Base-by-base conservation (phyloP, 306 rosid genomes). In the Prunus persica region DNA sequence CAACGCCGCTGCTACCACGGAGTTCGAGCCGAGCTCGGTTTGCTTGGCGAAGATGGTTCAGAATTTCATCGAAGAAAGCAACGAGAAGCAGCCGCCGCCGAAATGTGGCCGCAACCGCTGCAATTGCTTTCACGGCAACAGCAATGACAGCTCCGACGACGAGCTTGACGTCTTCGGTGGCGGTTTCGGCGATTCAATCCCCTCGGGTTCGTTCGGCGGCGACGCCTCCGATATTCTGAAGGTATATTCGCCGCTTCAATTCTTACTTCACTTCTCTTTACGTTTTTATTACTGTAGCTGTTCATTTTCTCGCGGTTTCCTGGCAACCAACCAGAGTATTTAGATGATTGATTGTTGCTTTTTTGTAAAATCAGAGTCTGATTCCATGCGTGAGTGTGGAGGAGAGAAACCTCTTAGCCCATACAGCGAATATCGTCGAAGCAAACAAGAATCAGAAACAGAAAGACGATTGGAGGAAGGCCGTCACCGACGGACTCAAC, bases 381-480 rank as follows among this genome's bases (percentile, higher is more conserved):
- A 82, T 87, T 80, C 87, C 90, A 32, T 92, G 99, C 76, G 89
- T 84, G 65, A 95, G 92, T 72, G 87, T 91, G 22, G 67, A 79
- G 2, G 99, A 95, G 97, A 86, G 98, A 74, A 92, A 95, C 73
- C 93, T 95, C 57, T 82, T 95, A 56, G 99, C 99, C 60, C 98
- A 95, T 69, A 82, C 89, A 8, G 87, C 99, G n/a, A 89, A 82
- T 79, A 88, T 95, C 82, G 88, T 95, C 45, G 99, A 95, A 84
- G 85, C 84, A 76, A 87, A 88, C 77, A 95, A 89, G 78, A 82
- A 74, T 19, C 72, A 45, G 77, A 92, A 95, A 43, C 82, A 82
- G 2, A 92, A 95, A 82, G 96, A 89, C 71, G 97, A 92, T 38
- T 76, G 92, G 81, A 84, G 89, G 65, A 88, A 86, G 83, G 78